Evolutionary conservation across 2,329 filamentous ascomycete genomes (phyloP), one percentile per base, ranked within the genome.

Genomic region (Colletotrichum chrysophilum): DNA sequence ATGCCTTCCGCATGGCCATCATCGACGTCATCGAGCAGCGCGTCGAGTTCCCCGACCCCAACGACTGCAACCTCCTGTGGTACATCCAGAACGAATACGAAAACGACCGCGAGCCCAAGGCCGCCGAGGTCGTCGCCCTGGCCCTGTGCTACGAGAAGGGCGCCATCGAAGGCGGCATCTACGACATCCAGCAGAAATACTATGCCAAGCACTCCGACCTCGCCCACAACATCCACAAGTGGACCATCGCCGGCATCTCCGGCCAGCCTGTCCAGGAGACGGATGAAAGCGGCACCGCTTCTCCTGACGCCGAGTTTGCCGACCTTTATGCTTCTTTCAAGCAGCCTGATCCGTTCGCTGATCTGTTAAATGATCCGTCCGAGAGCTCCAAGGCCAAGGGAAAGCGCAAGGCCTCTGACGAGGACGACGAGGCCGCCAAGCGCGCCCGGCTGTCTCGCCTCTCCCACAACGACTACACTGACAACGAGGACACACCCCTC

Each of bases 71-170:
- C 38, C 74, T 76, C 43, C 43, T 36, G 14, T 76, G 71, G 70
- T 12, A 38, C 21, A 56, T 74, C 48, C 55, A 58, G 2, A 26
- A 36, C 18, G 70, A 43, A 2, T 76, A 74, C 58, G 43, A 65
- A 30, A 69, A 60, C 16, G 28, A 58, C 24, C 8, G 21, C 5
- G 74, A 76, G 34, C 70, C 74, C 21, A 26, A 16, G 3, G 43
- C 70, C 13, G 36, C 43, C 43, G 64, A 69, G 56, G 74, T 74
- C 43, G 16, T 74, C 28, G 70, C 70, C 14, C 56, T 76, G 14
- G 48, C 55, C 24, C 74, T 76, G 8, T 68, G 43, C 60, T 74
- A 32, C 34, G 56, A 58, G 21, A 58, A 70, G 7, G 70, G 70
- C 28, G 34, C 56, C 12, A 30, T 76, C 13, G 74, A 76, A 52